Evolutionary conservation across 768 basidiomycete species (phyloP).

Genomic region (Obba rivulosa): DNA sequence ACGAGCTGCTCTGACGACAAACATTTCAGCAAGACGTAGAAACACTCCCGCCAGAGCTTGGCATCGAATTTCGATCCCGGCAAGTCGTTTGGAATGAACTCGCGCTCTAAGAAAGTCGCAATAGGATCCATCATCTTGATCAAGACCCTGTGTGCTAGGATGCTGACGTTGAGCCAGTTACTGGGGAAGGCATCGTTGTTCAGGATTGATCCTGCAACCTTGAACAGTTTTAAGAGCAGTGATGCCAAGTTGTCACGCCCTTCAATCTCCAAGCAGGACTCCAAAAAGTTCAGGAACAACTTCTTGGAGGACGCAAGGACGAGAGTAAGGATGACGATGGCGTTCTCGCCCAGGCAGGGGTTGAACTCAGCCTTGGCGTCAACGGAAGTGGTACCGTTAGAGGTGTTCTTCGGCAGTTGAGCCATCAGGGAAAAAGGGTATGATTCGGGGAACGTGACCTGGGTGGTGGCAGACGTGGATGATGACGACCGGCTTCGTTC

Average conservation of each 20-base stretch:
- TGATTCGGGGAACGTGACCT: constrained; percentile 88
- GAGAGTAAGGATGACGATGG: constrained; percentile 78
- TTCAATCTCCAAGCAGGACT: constrained; percentile 82
- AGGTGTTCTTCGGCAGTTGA: constrained; percentile 50
- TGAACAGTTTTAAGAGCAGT: constrained; percentile 75
- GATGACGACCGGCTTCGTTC: constrained; percentile 58
- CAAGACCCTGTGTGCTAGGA: constrained; percentile 82
- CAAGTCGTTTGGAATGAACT: constrained; percentile 74
- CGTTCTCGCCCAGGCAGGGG: constrained; percentile 78
- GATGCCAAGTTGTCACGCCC: constrained; percentile 72
- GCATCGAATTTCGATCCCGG: constrained; percentile 64
- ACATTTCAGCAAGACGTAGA: constrained; percentile 78
- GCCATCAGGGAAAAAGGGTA: constrained; percentile 87
- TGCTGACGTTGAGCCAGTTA: constrained; percentile 88
- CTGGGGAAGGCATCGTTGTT: constrained; percentile 85
- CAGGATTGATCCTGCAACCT: constrained; percentile 73
- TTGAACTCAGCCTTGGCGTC: constrained; percentile 57
- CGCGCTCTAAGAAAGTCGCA: constrained; percentile 65
- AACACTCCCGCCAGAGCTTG: constrained; percentile 74
- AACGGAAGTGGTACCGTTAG: constrained; percentile 32
- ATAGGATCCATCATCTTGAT: constrained; percentile 86
- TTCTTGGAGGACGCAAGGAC: constrained; percentile 75
- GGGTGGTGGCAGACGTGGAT: constrained; percentile 51
- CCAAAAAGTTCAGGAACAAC: constrained; percentile 72
- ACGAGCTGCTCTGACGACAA: constrained; percentile 87